Evolutionary conservation across 257 asterid species (phyloP).

Genomic region (Forsythia suspensa): DNA sequence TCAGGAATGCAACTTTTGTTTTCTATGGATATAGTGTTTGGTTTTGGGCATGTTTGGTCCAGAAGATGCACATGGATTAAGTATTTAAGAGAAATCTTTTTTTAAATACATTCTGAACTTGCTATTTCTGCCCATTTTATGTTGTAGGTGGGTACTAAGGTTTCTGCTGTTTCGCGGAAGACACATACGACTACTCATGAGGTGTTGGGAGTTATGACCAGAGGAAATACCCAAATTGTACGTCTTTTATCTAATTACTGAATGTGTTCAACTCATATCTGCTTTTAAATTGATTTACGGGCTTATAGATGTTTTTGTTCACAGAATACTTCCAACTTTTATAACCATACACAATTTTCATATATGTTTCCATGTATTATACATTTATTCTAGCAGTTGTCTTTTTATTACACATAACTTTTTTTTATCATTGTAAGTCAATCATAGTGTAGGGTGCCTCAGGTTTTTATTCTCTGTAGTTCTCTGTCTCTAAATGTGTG

Average conservation of each 20-base stretch:
- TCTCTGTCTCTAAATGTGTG: neutral
- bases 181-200: slow-evolving; percentile 79
- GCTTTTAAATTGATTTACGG: slow-evolving; percentile 17
- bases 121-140: neutral
- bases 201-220: slow-evolving; percentile 85
- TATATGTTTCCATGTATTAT: neutral
- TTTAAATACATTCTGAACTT: slow-evolving; percentile 8
- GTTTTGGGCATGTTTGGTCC: neutral
- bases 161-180: slow-evolving; percentile 95
- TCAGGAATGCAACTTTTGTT: neutral
- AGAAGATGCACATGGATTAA: neutral
- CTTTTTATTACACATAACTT: neutral
- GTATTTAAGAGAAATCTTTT: neutral
- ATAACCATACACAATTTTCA: neutral
- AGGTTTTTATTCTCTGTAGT: neutral
- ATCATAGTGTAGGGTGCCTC: neutral
- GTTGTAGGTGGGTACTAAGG: slow-evolving; percentile 83
- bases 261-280: slow-evolving; percentile 2
- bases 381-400: neutral
- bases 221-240: slow-evolving; percentile 81
- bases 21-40: neutral
- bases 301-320: slow-evolving; percentile 6
- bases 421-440: neutral
- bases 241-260: slow-evolving; percentile 32
- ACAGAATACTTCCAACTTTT: slow-evolving; percentile 6